Evolutionary conservation across 768 basidiomycete genomes (phyloP).

Genomic region (Lyophyllum decastes): DNA sequence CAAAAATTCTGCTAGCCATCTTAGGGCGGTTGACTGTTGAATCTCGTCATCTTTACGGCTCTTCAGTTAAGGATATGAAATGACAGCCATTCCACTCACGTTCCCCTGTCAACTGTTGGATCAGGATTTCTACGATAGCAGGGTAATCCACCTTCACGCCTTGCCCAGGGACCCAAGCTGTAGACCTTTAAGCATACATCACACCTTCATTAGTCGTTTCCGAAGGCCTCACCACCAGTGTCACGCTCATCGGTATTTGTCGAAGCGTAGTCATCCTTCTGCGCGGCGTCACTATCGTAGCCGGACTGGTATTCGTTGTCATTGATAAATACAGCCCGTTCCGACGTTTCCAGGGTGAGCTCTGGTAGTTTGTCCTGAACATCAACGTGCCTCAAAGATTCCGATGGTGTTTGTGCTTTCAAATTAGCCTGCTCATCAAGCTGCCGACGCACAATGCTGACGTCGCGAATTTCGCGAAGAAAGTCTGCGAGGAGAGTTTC

Average conservation of each 20-base stretch:
- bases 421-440: conserved; percentile 51
- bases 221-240: conserved; percentile 56
- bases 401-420: conserved; percentile 40
- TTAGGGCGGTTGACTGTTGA: conserved; percentile 90
- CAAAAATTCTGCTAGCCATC: conserved; percentile 92
- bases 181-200: conserved; percentile 8
- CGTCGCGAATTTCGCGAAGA: conserved; percentile 85
- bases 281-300: conserved; percentile 40
- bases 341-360: conserved; percentile 55
- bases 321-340: conserved; percentile 57
- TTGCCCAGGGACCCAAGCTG: conserved; percentile 92
- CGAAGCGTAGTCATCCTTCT: conserved; percentile 44
- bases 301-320: conserved; percentile 47
- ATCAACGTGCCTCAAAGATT: conserved; percentile 44
- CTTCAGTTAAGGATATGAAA: conserved; percentile 3
- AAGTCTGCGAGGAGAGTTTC: conserved; percentile 89
- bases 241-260: conserved; percentile 55
- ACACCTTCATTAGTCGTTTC: not conserved
- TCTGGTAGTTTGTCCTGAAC: conserved; percentile 57
- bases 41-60: conserved; percentile 81
- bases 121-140: conserved; percentile 90
- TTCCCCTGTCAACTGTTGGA: conserved; percentile 81
- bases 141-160: conserved; percentile 90
- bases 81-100: conserved; percentile 50
- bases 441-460: conserved; percentile 72